Percentiles rank a stretch among this genome's conserved stretches.
phyloP scores from a whole-genome alignment of 306 rosid genomes.

The Lathyrus sativus region DNA sequence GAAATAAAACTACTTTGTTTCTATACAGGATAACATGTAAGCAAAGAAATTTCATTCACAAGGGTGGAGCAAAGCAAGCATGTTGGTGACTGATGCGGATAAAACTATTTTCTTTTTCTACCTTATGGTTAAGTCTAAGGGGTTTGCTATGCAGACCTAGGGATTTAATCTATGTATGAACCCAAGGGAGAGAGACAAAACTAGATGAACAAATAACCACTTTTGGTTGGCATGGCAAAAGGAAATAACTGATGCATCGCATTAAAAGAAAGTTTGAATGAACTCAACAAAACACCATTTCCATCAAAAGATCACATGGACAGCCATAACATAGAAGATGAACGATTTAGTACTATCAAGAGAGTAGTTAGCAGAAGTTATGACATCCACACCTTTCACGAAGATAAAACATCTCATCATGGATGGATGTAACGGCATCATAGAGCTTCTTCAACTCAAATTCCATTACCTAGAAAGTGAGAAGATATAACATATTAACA shows the following conservation, averaged over 20 bases:
- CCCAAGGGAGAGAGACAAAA: neutral
- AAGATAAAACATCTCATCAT: slow-evolving; percentile 94
- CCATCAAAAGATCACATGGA: slow-evolving; percentile 16
- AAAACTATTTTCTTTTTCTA: neutral
- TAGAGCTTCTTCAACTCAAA: slow-evolving; percentile 75
- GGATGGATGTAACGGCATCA: slow-evolving; percentile 68
- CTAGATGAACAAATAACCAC: slow-evolving; percentile 8
- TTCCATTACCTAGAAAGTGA: slow-evolving; percentile 73
- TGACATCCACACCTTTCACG: slow-evolving; percentile 73
- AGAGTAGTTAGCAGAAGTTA: slow-evolving; percentile 15
- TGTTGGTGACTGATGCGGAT: too few species aligned
- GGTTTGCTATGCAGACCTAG: neutral
- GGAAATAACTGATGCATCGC: slow-evolving; percentile 17
- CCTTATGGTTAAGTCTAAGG: neutral
- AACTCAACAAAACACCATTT: slow-evolving; percentile 10
- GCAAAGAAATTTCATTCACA: too few species aligned
- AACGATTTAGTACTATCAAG: slow-evolving; percentile 1
- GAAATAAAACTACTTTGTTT: neutral
- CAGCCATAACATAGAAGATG: slow-evolving; percentile 19
- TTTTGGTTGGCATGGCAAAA: neutral
- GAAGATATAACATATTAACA: slow-evolving; percentile 29
- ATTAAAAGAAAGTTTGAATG: slow-evolving; percentile 14
- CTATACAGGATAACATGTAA: too few species aligned
- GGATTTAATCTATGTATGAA: neutral
- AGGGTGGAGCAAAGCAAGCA: too few species aligned